Percentiles rank a stretch among this genome's conserved stretches.
Conservation (phyloP, 140 eudicot species). For the Bidens hawaiensis region DNA sequence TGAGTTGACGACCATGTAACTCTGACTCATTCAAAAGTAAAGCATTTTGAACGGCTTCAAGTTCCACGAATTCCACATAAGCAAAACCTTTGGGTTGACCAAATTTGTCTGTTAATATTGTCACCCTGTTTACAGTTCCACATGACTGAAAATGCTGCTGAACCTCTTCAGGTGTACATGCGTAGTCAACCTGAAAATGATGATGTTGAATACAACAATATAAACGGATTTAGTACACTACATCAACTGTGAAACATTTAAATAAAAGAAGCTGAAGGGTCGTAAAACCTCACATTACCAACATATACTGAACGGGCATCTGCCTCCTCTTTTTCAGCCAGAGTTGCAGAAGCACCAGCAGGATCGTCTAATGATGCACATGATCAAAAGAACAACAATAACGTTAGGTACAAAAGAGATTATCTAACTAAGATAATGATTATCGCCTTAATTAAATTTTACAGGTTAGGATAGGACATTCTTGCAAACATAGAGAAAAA, state of each 20-base stretch:
- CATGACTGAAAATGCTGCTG: conserved; percentile 92
- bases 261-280: conserved; percentile 22
- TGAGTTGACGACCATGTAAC: conserved; percentile 85
- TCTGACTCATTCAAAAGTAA: conserved; percentile 74
- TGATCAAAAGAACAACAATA: conserved; percentile 10
- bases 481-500: neutral
- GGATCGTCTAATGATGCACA: conserved; percentile 51
- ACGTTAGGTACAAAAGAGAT: neutral
- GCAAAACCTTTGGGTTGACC: conserved; percentile 96
- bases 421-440: conserved; percentile 1
- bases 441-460: neutral
- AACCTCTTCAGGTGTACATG: conserved; percentile 92
- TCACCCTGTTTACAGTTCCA: conserved; percentile 89
- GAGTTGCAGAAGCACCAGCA: conserved; percentile 53
- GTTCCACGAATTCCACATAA: conserved; percentile 81
- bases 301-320: conserved; percentile 90
- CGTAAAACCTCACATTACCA: conserved; percentile 73
- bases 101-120: conserved; percentile 76
- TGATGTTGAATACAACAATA: neutral
- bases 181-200: conserved; percentile 69
- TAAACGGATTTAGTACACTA: neutral
- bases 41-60: conserved; percentile 83
- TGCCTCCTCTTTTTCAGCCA: conserved; percentile 90
- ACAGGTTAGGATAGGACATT: neutral
- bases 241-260: neutral